Conservation (phyloP, 2,329 filamentous ascomycete species). For the Zalaria sp. region DNA sequence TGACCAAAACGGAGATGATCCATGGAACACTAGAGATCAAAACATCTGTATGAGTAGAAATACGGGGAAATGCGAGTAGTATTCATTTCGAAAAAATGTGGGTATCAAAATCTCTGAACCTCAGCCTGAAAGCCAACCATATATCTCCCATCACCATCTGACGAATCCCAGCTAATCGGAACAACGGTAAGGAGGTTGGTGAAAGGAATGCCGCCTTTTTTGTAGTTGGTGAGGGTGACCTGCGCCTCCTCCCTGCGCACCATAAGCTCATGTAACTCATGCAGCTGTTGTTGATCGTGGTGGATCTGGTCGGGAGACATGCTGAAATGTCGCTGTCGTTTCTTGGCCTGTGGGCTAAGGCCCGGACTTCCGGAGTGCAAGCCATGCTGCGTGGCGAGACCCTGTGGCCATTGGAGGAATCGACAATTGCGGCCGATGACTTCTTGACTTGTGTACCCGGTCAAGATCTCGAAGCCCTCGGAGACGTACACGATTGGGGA, state of each 20-base stretch:
- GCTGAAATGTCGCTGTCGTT: not conserved
- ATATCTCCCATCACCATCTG: not conserved
- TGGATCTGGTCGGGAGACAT: too few relatives aligned
- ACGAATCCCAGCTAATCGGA: not conserved
- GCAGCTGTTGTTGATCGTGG: not conserved
- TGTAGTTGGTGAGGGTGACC: not conserved
- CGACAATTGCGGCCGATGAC: not conserved
- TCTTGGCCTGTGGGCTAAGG: not conserved
- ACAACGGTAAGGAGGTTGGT: not conserved
- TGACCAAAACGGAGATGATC: too few relatives aligned
- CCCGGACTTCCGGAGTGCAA: not conserved
- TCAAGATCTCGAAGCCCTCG: not conserved
- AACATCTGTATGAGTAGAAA: too few relatives aligned
- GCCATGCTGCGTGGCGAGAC: too few relatives aligned
- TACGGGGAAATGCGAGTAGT: too few relatives aligned
- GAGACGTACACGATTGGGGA: not conserved
- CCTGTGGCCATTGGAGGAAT: not conserved
- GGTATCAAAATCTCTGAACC: too few relatives aligned
- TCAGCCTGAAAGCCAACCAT: not conserved
- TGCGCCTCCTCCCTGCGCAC: not conserved
- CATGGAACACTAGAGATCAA: too few relatives aligned
- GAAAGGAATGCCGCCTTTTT: not conserved
- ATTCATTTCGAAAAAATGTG: too few relatives aligned
- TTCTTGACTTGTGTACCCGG: not conserved
- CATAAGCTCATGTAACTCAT: not conserved